These are phyloP conservation scores for Datisca glomerata DNA, from an alignment of 306 rosid species.

Conservation along the genomic window DNA sequence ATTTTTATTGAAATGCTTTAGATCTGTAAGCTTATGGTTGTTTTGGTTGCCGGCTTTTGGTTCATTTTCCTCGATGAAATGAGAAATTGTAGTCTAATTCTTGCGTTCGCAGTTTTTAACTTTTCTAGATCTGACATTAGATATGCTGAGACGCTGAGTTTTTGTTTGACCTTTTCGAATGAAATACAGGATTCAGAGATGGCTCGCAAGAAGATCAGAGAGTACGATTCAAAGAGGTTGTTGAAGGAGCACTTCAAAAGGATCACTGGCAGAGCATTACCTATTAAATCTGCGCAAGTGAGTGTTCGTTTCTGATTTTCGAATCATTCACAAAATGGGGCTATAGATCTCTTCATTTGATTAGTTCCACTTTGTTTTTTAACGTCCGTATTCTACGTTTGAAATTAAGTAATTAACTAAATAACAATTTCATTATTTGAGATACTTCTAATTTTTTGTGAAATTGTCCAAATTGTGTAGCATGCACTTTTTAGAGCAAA, in stretches of 20 bases:
- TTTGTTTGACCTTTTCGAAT: background rate
- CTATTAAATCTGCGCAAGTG: constrained; percentile 83
- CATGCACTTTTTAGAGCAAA: too few species aligned
- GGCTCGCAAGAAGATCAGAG: constrained; percentile 99
- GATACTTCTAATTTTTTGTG: background rate
- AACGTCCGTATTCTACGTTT: background rate
- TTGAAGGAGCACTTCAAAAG: constrained; percentile 95
- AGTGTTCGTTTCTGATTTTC: constrained; percentile 10
- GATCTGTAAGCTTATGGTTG: background rate
- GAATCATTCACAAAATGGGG: background rate
- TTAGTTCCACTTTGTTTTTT: background rate
- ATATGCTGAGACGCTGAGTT: background rate
- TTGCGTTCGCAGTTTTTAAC: background rate
- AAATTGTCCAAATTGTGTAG: too few species aligned
- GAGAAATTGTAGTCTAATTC: background rate
- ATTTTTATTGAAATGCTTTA: too few species aligned
- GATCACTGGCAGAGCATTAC: constrained; percentile 60
- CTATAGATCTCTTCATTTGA: background rate
- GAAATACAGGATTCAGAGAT: constrained; percentile 20
- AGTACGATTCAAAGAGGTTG: constrained; percentile 96
- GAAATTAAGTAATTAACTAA: background rate
- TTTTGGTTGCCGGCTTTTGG: background rate
- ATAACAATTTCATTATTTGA: background rate
- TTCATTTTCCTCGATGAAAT: background rate
- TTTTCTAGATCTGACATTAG: background rate